These are phyloP conservation scores for Hygrophila difformis DNA, from an alignment of 257 asterid genomes.

Conservation along the genomic window DNA sequence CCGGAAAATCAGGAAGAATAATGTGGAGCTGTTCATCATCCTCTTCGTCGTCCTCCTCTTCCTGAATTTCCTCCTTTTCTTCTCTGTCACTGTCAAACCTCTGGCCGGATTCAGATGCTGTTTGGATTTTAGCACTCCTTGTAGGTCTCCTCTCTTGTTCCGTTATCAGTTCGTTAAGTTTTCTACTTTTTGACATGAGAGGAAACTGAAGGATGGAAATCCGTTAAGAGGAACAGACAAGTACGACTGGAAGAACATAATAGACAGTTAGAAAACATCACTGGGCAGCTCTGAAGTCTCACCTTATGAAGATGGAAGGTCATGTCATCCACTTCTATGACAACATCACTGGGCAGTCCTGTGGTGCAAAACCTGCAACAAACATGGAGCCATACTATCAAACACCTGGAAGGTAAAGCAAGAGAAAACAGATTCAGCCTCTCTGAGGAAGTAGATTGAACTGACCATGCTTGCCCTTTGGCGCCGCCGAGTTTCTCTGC, in stretches of 20 bases:
- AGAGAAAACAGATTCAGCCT: background rate
- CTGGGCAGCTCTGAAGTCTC: too few species aligned
- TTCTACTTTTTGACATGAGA: conserved; percentile 77
- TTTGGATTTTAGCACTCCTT: conserved; percentile 30
- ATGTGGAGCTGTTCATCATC: conserved; percentile 48
- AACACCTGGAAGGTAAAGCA: background rate
- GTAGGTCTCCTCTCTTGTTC: conserved; percentile 51
- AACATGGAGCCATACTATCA: conserved; percentile 4
- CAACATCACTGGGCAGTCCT: conserved; percentile 83
- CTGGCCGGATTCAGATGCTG: conserved; percentile 17
- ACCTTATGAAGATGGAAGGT: conserved; percentile 95
- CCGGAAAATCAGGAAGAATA: conserved; percentile 80
- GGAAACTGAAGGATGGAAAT: conserved; percentile 53
- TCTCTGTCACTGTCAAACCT: conserved; percentile 29
- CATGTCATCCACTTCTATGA: conserved; percentile 79
- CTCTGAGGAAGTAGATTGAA: background rate
- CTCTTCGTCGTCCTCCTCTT: conserved; percentile 29
- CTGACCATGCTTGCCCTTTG: conserved; percentile 96
- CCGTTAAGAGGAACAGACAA: conserved; percentile 2
- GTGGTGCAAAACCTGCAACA: conserved; percentile 86
- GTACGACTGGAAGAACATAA: background rate
- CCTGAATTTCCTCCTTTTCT: conserved; percentile 35
- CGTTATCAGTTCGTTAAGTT: conserved; percentile 79
- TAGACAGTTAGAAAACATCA: background rate
- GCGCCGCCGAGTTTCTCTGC: conserved; percentile 46